Conservation (phyloP, 352 stramenopile species). For the Pythium dissimile region DNA sequence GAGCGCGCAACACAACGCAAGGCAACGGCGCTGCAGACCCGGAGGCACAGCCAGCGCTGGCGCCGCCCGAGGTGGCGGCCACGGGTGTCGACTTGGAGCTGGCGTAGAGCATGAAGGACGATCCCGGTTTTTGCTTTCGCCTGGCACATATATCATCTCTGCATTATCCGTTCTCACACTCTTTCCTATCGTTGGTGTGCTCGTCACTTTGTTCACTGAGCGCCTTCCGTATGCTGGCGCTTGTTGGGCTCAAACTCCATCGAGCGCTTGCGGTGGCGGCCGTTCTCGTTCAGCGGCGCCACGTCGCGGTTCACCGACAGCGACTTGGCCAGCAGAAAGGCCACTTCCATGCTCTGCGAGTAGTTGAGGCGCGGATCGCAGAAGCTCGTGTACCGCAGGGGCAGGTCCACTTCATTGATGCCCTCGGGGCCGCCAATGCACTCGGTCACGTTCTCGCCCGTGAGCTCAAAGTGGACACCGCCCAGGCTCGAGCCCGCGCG, state of each 20-base stretch:
- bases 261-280: slow-evolving; percentile 52
- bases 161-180: neutral
- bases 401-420: slow-evolving; percentile 93
- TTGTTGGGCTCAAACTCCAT: slow-evolving; percentile 50
- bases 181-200: neutral
- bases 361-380: slow-evolving; percentile 99
- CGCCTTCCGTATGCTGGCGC: slow-evolving; percentile 27
- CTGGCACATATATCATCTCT: slow-evolving; percentile 2
- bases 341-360: slow-evolving; percentile 97
- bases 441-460: slow-evolving; percentile 98
- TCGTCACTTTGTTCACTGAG: neutral
- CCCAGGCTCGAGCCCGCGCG: slow-evolving; percentile 92
- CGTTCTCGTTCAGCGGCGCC: slow-evolving; percentile 60
- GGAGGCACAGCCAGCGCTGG: slow-evolving; percentile 24
- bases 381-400: slow-evolving; percentile 94
- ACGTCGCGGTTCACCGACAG: slow-evolving; percentile 66
- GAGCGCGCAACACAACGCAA: slow-evolving; percentile 17
- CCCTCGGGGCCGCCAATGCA: slow-evolving; percentile 95
- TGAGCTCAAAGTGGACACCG: slow-evolving; percentile 97
- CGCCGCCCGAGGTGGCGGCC: neutral
- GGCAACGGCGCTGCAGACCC: slow-evolving; percentile 16
- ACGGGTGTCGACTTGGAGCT: slow-evolving; percentile 10
- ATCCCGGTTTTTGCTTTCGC: too few species aligned
- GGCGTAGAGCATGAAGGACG: neutral
- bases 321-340: slow-evolving; percentile 95